These are phyloP conservation scores for Xerocomus minutiporus DNA, from an alignment of 1,284 basidiomycete species.

Conservation along the genomic window DNA sequence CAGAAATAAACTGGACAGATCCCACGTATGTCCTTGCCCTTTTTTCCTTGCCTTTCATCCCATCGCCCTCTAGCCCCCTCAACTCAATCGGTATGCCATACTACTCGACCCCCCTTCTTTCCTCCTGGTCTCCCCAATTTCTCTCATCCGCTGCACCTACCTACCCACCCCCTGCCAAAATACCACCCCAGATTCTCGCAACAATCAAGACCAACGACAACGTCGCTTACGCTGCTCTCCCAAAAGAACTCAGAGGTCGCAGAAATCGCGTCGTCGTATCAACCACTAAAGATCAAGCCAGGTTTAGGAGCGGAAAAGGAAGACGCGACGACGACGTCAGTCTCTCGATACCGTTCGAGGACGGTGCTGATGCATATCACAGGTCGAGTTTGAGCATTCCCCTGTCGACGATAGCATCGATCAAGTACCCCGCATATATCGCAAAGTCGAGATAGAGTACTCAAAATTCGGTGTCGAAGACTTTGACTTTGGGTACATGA, in stretches of 20 bases:
- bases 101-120: constrained; percentile 76
- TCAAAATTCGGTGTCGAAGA: constrained; percentile 99
- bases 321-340: constrained; percentile 39
- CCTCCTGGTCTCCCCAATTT: constrained; percentile 68
- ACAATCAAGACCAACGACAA: constrained; percentile 86
- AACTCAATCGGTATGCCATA: constrained; percentile 89
- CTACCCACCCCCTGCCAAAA: constrained; percentile 66
- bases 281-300: constrained; percentile 49
- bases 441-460: constrained; percentile 95
- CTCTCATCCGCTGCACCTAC: constrained; percentile 39
- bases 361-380: constrained; percentile 3
- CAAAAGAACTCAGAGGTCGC: constrained; percentile 77
- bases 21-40: constrained; percentile 54
- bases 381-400: constrained; percentile 50
- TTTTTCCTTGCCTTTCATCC: neutral
- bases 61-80: constrained; percentile 57
- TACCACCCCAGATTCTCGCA: constrained; percentile 73
- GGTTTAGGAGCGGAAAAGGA: constrained; percentile 83
- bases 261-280: constrained; percentile 67
- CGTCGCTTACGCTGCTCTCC: constrained; percentile 82
- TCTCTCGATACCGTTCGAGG: neutral
- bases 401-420: constrained; percentile 46
- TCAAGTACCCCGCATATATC: constrained; percentile 80
- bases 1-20: constrained; percentile 77
- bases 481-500: constrained; percentile 88